Base-by-base conservation (phyloP, 768 basidiomycete genomes). In the Crassisporium funariophilum region DNA sequence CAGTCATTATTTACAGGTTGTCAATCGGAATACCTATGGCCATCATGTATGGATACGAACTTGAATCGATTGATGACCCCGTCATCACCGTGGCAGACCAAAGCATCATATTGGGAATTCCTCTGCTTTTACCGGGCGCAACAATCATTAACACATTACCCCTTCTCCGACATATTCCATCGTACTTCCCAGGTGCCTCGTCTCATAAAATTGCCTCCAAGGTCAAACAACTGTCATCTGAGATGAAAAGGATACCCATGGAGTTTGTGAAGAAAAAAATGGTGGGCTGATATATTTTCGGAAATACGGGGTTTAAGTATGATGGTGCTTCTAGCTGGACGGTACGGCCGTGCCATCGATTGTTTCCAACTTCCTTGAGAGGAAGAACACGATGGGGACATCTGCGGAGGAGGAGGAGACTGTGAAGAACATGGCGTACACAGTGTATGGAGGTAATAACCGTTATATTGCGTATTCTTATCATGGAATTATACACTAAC, bases 41-140 rank as follows among this genome's bases (percentile, higher is more conserved):
- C 5, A 48, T 46, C 13, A 53, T 49, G 51, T 55, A 45, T 23
- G 55, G 55, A 17, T 47, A 53, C 24, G 48, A 53, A 12, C 22
- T 50, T 8, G 24, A 47, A 10, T 35, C 50, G 13, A 11, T 47
- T 6, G 42, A 53, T 15, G 55, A 56, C 17, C 45, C 42, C 0
- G 41, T 29, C 31, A 21, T 55, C 11, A 19, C 19, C 6, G 33
- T 37, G 6, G 46, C 56, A 2, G 42, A 47, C 21, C 16, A 47
- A 35, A 35, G 35, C 16, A 44, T 44, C 24, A 36, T 19, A n/a
- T 38, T 47, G 15, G 50, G 33, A 3, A 34, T 16, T 11, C 16
- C 11, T 9, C 39, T 47, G 24, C 21, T 56, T 1, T 20, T 51
- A 12, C 57, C 53, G 2, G 51, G 51, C 2, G 39, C n/a, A 4